Conservation (phyloP, 2,329 filamentous ascomycete genomes). For the Colletotrichum endophyticum region DNA sequence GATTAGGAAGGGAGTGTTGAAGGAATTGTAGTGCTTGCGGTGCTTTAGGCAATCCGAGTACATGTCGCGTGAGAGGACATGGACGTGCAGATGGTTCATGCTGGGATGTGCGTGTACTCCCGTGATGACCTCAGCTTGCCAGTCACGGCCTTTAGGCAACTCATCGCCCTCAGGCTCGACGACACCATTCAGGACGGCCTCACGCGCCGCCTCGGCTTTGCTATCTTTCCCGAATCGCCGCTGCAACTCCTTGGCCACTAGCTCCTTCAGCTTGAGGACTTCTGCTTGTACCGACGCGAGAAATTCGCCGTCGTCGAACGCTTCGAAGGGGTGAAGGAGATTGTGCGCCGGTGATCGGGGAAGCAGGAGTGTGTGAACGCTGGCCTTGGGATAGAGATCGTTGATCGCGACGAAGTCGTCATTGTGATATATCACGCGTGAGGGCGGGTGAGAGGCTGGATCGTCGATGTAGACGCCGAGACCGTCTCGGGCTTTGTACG, state of each 20-base stretch:
- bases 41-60: conserved; percentile 75
- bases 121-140: conserved; percentile 73
- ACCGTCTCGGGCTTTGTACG: conserved; percentile 60
- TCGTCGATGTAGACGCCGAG: conserved; percentile 70
- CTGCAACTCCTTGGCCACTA: conserved; percentile 78
- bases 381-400: conserved; percentile 86
- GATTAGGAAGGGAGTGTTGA: conserved; percentile 85
- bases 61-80: conserved; percentile 84
- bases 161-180: conserved; percentile 44
- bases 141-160: conserved; percentile 78
- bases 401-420: conserved; percentile 76
- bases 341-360: conserved; percentile 70
- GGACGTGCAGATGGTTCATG: conserved; percentile 92
- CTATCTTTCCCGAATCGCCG: conserved; percentile 71
- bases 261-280: conserved; percentile 60
- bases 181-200: conserved; percentile 69
- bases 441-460: conserved; percentile 65
- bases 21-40: conserved; percentile 91
- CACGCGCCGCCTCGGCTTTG: conserved; percentile 64
- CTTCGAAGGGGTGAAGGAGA: conserved; percentile 75
- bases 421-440: conserved; percentile 69
- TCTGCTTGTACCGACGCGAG: conserved; percentile 67
- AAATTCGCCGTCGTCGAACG: conserved; percentile 74
- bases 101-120: conserved; percentile 89
- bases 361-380: conserved; percentile 86